Evolutionary conservation across 805 yeast species (phyloP).

Genomic region (Schwanniomyces pseudopolymorphus): DNA sequence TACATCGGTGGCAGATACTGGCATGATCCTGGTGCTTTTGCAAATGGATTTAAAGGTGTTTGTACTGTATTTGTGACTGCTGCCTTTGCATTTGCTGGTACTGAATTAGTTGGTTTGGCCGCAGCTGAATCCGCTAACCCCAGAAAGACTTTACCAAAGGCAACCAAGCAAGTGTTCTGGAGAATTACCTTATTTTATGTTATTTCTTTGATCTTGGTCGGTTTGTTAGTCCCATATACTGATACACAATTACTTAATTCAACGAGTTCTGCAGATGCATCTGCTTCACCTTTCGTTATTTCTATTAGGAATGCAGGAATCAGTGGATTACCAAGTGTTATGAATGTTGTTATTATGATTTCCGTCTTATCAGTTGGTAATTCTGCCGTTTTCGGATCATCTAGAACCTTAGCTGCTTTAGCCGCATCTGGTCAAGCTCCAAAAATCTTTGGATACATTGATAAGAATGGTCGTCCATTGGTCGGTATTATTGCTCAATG

Average conservation of each 20-base stretch:
- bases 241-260: conserved; percentile 25
- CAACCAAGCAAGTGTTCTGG: conserved; percentile 44
- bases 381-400: conserved; percentile 41
- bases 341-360: conserved; percentile 41
- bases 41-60: conserved; percentile 45
- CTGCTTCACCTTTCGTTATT: conserved; percentile 39
- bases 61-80: conserved; percentile 40
- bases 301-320: conserved; percentile 38
- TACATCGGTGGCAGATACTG: conserved; percentile 52
- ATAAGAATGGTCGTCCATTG: conserved; percentile 51
- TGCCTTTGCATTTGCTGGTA: conserved; percentile 42
- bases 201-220: conserved; percentile 46
- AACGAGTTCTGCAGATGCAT: conserved; percentile 19
- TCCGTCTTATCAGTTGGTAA: conserved; percentile 43
- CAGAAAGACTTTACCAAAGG: conserved; percentile 35
- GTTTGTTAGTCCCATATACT: conserved; percentile 53
- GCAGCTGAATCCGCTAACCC: conserved; percentile 43
- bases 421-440: conserved; percentile 50
- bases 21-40: conserved; percentile 56
- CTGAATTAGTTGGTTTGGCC: conserved; percentile 41
- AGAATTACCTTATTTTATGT: conserved; percentile 42
- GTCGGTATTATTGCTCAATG: conserved; percentile 42
- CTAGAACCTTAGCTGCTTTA: conserved; percentile 46
- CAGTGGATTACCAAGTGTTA: conserved; percentile 36
- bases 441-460: conserved; percentile 41